A percentile compares a stretch with the other conserved stretches of the same genome.
Evolutionary conservation across 495 filamentous ascomycete species (phyloP).

Genomic region (Endocarpon pusillum): DNA sequence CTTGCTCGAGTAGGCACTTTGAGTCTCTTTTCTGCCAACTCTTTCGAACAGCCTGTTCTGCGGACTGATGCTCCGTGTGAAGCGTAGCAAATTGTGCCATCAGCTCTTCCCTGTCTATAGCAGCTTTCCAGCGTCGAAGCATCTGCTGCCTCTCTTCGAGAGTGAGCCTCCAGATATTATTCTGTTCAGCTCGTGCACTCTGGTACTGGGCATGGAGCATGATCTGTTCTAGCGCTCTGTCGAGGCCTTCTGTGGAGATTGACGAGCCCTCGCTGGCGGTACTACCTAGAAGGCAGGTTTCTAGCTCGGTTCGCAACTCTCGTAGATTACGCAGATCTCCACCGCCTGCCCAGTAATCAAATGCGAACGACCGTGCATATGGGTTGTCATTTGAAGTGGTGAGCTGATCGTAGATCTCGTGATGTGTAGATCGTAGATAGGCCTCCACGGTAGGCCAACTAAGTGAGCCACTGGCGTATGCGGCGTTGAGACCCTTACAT

Average conservation of each 20-base stretch:
- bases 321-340: slow-evolving; percentile 12
- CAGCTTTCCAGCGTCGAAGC: slow-evolving; percentile 8
- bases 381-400: neutral
- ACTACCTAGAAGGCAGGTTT: slow-evolving; percentile 5
- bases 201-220: neutral
- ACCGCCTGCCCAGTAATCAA: slow-evolving; percentile 13
- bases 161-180: slow-evolving; percentile 1
- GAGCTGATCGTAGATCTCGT: slow-evolving; percentile 1
- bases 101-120: slow-evolving; percentile 7
- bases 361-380: slow-evolving; percentile 7
- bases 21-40: slow-evolving; percentile 6
- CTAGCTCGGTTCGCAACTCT: slow-evolving; percentile 7
- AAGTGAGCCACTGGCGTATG: slow-evolving; percentile 1
- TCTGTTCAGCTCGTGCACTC: neutral
- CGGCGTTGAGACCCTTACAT: neutral
- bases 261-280: too few species aligned
- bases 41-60: slow-evolving; percentile 4
- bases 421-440: neutral
- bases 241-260: neutral
- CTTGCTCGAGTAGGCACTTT: slow-evolving; percentile 7
- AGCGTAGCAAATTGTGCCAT: slow-evolving; percentile 10
- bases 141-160: slow-evolving; percentile 4
- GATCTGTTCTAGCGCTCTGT: neutral
- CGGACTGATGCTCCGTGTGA: slow-evolving; percentile 10
- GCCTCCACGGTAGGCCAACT: slow-evolving; percentile 1